A percentile compares a stretch with the other conserved stretches of the same genome.
phyloP scores from a whole-genome alignment of 139 green algal species.

The Coelastrella sp. region DNA sequence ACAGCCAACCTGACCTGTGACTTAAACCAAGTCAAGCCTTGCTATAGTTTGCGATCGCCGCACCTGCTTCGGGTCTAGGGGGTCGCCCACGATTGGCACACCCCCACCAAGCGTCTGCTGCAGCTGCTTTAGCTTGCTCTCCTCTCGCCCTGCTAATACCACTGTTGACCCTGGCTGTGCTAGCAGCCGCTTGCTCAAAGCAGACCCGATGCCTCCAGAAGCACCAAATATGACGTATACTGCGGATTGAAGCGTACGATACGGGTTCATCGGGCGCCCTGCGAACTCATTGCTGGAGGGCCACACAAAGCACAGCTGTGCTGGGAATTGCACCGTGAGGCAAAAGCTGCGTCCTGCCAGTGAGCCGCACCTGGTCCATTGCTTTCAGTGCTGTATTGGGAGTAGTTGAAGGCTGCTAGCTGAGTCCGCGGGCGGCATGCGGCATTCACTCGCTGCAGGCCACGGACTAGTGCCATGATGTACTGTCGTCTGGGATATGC shows the following conservation, averaged over 20 bases:
- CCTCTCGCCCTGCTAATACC: constrained; percentile 67
- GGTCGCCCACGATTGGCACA: constrained; percentile 57
- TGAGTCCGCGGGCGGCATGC: not conserved
- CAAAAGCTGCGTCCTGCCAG: not conserved
- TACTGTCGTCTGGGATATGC: too few relatives aligned
- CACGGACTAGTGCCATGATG: not conserved
- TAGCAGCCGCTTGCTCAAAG: constrained; percentile 66
- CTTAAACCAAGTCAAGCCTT: too few relatives aligned
- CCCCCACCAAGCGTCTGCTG: constrained; percentile 46
- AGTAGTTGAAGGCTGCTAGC: not conserved
- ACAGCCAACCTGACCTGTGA: too few relatives aligned
- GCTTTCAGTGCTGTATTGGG: not conserved
- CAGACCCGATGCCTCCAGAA: constrained; percentile 79
- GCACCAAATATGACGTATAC: constrained; percentile 88
- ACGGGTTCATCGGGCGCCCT: not conserved
- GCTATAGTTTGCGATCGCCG: too few relatives aligned
- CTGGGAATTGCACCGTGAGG: too few relatives aligned
- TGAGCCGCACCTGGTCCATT: not conserved
- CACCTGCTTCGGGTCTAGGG: constrained; percentile 70
- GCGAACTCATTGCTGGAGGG: not conserved
- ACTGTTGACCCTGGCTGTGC: constrained; percentile 65
- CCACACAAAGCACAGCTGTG: not conserved
- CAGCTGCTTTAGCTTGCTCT: constrained; percentile 64
- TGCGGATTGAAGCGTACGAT: constrained; percentile 21
- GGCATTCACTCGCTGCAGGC: not conserved